These are phyloP conservation scores for Russula abietina DNA, from an alignment of 768 basidiomycete genomes.

Conservation along the genomic window DNA sequence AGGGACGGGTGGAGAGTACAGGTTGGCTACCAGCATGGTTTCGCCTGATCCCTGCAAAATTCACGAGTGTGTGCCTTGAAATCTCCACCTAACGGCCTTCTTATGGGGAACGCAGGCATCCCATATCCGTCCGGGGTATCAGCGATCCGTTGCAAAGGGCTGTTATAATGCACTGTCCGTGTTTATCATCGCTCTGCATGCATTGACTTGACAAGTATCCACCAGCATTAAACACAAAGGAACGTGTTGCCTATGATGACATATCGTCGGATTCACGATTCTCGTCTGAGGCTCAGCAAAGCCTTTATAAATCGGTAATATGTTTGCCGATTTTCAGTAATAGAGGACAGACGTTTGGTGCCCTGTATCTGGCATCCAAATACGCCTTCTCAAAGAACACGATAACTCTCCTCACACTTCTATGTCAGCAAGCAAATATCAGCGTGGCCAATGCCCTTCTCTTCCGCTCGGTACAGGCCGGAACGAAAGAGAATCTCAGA, in stretches of 20 bases:
- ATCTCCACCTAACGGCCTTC: not conserved
- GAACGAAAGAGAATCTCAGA: constrained; percentile 67
- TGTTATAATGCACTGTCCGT: constrained; percentile 59
- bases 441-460: constrained; percentile 70
- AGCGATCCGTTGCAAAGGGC: constrained; percentile 58
- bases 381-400: constrained; percentile 58
- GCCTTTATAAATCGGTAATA: constrained; percentile 52
- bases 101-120: constrained; percentile 39
- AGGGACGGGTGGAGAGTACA: constrained; percentile 64
- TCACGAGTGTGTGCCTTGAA: constrained; percentile 47
- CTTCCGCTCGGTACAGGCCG: constrained; percentile 67
- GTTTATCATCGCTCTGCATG: not conserved
- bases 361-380: constrained; percentile 60
- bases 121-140: constrained; percentile 52
- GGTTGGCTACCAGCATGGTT: constrained; percentile 59
- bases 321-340: constrained; percentile 71
- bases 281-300: constrained; percentile 60
- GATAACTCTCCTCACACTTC: constrained; percentile 54
- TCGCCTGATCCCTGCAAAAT: constrained; percentile 58
- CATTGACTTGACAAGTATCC: not conserved
- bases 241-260: constrained; percentile 54
- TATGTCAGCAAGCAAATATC: constrained; percentile 71
- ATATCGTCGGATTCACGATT: constrained; percentile 60
- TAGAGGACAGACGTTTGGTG: constrained; percentile 68
- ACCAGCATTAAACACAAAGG: constrained; percentile 60